Conservation (phyloP, 2,329 filamentous ascomycete species). For the Ophiocordyceps camponoti-leonardi region DNA sequence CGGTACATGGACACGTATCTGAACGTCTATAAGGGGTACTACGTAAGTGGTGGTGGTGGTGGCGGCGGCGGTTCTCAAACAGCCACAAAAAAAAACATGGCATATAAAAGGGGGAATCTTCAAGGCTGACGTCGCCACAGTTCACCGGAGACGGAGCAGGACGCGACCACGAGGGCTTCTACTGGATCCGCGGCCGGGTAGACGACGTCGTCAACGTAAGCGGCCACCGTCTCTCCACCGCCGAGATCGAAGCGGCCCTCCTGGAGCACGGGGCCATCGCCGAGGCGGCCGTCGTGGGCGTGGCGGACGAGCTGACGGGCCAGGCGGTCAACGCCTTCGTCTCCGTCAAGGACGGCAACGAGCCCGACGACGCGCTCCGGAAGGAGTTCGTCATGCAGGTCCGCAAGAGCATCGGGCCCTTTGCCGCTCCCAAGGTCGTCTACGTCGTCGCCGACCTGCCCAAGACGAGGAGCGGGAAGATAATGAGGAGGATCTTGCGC, state of each 20-base stretch:
- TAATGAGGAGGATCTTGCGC: constrained; percentile 90
- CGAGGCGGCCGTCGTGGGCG: constrained; percentile 88
- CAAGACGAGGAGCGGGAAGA: constrained; percentile 96
- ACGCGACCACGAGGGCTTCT: constrained; percentile 94
- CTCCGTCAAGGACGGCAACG: constrained; percentile 70
- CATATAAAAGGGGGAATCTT: too few relatives aligned
- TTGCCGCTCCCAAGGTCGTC: constrained; percentile 88
- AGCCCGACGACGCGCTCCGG: constrained; percentile 60
- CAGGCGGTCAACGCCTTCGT: constrained; percentile 98
- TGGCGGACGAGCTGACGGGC: constrained; percentile 83
- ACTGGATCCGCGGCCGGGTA: constrained; percentile 97
- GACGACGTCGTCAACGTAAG: constrained; percentile 98
- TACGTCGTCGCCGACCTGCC: constrained; percentile 85
- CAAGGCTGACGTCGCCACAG: constrained; percentile 19
- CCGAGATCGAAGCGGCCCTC: constrained; percentile 92
- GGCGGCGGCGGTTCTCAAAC: too few relatives aligned
- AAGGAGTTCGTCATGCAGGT: constrained; percentile 93
- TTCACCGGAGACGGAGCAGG: constrained; percentile 90
- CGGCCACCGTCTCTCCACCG: constrained; percentile 88
- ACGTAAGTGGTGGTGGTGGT: constrained; percentile 57
- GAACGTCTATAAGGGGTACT: constrained; percentile 95
- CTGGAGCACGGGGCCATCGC: constrained; percentile 82
- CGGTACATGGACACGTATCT: constrained; percentile 98
- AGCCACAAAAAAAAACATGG: too few relatives aligned
- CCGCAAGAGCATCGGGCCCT: constrained; percentile 91